Percentiles rank a stretch among this genome's conserved stretches.
Evolutionary conservation across 1,284 basidiomycete species (phyloP).

Genomic region (Neolentinus lepideus): DNA sequence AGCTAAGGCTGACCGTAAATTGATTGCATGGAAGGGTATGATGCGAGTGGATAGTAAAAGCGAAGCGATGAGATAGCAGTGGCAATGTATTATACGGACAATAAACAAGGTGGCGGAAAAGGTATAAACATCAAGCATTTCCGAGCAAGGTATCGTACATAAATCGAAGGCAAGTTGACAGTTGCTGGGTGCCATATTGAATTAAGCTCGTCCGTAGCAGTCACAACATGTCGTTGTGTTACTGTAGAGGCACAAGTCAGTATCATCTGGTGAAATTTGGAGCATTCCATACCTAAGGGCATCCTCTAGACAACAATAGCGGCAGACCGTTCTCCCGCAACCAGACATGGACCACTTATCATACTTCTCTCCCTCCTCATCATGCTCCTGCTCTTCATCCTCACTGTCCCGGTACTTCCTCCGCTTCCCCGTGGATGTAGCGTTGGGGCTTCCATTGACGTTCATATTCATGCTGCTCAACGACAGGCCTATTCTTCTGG

Average conservation of each 20-base stretch:
- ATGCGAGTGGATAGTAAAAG: not conserved
- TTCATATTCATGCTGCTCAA: constrained; percentile 7
- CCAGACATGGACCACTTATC: constrained; percentile 11
- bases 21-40: too few relatives aligned
- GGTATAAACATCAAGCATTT: not conserved
- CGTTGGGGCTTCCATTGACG: not conserved
- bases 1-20: too few relatives aligned
- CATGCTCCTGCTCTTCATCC: constrained; percentile 6
- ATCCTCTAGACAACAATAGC: constrained; percentile 23
- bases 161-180: not conserved
- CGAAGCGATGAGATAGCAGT: not conserved
- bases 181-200: not conserved
- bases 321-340: constrained; percentile 25
- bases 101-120: not conserved
- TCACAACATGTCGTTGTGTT: constrained; percentile 12
- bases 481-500: constrained; percentile 10
- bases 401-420: constrained; percentile 7
- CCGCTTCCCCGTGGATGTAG: not conserved
- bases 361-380: constrained; percentile 7
- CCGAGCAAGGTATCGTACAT: not conserved
- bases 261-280: not conserved
- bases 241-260: constrained; percentile 3
- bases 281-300: constrained; percentile 17
- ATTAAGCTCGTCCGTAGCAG: constrained; percentile 7
- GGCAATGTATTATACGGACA: too few relatives aligned